A percentile compares a stretch with the other conserved stretches of the same genome.
These are phyloP conservation scores for Decorospora gaudefroyi DNA, from an alignment of 2,329 filamentous ascomycete species.

Conservation along the genomic window DNA sequence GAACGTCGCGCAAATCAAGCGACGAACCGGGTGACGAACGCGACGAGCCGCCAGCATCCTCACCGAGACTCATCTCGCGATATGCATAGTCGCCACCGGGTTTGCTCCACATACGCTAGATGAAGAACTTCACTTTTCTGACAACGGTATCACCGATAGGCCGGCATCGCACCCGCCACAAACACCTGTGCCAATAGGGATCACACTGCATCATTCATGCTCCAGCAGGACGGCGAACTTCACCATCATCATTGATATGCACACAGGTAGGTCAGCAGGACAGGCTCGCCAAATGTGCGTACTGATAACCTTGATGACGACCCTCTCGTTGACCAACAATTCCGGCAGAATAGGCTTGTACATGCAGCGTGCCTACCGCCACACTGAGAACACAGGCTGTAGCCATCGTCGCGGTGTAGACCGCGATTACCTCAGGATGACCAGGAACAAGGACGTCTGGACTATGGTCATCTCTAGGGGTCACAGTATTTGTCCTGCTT, in stretches of 20 bases:
- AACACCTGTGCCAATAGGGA: not conserved
- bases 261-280: not conserved
- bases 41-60: constrained; percentile 14
- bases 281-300: too few relatives aligned
- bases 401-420: too few relatives aligned
- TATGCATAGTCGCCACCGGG: constrained; percentile 2
- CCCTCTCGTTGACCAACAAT: too few relatives aligned
- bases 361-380: too few relatives aligned
- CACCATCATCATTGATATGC: not conserved
- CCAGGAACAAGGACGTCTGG: too few relatives aligned
- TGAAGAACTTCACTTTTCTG: not conserved
- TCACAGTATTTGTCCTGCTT: too few relatives aligned
- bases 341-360: too few relatives aligned
- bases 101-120: constrained; percentile 2
- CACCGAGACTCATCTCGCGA: constrained; percentile 6
- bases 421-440: too few relatives aligned
- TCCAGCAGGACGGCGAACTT: not conserved
- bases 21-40: constrained; percentile 18
- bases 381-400: too few relatives aligned
- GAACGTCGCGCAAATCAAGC: constrained; percentile 11
- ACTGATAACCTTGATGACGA: too few relatives aligned
- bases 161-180: not conserved
- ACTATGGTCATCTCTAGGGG: too few relatives aligned
- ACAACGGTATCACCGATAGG: not conserved
- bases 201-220: not conserved